phyloP scores from a whole-genome alignment of 768 basidiomycete genomes.

The Phanerochaete sordida region DNA sequence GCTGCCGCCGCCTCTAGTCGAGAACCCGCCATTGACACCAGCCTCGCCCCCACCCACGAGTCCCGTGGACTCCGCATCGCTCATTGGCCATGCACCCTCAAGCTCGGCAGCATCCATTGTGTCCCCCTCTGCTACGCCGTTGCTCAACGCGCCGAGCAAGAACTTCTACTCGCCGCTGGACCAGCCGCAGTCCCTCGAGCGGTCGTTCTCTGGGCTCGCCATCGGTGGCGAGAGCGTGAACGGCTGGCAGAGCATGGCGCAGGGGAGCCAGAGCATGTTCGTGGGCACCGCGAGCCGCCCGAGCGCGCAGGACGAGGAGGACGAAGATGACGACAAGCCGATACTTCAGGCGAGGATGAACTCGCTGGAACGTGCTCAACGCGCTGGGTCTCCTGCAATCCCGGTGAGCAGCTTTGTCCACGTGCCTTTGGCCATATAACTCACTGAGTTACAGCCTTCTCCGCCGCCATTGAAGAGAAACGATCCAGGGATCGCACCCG shows the following conservation, averaged over 20 bases:
- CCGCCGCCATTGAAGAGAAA: background rate
- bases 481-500: conserved; percentile 32
- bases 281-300: conserved; percentile 20
- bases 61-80: conserved; percentile 31
- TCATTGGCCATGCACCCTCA: conserved; percentile 18
- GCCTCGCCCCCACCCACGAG: conserved; percentile 31
- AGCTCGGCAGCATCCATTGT: conserved; percentile 12
- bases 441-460: background rate
- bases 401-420: conserved; percentile 12
- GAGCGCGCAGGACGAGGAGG: conserved; percentile 23
- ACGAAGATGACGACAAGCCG: conserved; percentile 29
- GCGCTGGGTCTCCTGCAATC: conserved; percentile 1
- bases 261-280: conserved; percentile 21
- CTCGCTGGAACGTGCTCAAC: conserved; percentile 14
- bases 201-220: conserved; percentile 42
- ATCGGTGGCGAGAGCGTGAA: conserved; percentile 43
- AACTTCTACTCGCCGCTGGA: conserved; percentile 27
- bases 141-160: conserved; percentile 3
- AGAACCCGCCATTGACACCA: conserved; percentile 12
- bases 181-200: conserved; percentile 25
- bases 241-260: conserved; percentile 43
- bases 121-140: conserved; percentile 14
- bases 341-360: conserved; percentile 22
- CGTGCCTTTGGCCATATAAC: background rate
- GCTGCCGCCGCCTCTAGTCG: conserved; percentile 3